phyloP scores from a whole-genome alignment of 2,329 filamentous ascomycete genomes.

The Talaromyces sp. region DNA sequence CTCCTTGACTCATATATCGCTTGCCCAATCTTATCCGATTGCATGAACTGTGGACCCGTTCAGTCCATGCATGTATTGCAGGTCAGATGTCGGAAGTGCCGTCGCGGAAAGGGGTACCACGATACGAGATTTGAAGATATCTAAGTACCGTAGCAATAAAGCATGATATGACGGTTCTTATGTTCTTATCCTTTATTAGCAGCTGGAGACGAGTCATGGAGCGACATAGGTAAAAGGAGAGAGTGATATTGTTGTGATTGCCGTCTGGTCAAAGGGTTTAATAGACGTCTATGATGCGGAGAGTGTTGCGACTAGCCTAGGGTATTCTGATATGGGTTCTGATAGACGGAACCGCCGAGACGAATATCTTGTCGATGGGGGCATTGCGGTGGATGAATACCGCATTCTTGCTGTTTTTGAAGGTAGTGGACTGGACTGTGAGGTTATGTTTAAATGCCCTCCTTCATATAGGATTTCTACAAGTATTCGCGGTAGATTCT shows the following conservation, averaged over 20 bases:
- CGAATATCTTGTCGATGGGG: constrained; percentile 1
- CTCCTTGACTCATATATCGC: not conserved
- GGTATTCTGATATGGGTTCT: not conserved
- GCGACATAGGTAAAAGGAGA: not conserved
- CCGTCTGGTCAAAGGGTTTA: not conserved
- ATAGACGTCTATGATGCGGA: not conserved
- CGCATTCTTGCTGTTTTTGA: not conserved
- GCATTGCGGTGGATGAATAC: not conserved
- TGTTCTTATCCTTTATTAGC: not conserved
- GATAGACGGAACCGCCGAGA: not conserved
- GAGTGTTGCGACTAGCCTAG: not conserved
- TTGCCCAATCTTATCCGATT: not conserved
- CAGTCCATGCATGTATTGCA: not conserved
- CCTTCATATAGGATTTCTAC: too few relatives aligned
- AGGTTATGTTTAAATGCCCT: not conserved
- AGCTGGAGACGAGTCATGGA: not conserved
- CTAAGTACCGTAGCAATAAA: too few relatives aligned
- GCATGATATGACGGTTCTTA: too few relatives aligned
- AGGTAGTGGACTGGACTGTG: not conserved
- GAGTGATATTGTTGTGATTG: not conserved
- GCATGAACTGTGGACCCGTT: not conserved
- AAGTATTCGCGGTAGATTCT: too few relatives aligned
- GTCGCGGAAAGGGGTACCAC: not conserved
- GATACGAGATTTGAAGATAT: too few relatives aligned
- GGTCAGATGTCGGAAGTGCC: not conserved